These are phyloP conservation scores for Circinella minor DNA, from an alignment of 371 early-diverging fungal genomes.

Conservation along the genomic window DNA sequence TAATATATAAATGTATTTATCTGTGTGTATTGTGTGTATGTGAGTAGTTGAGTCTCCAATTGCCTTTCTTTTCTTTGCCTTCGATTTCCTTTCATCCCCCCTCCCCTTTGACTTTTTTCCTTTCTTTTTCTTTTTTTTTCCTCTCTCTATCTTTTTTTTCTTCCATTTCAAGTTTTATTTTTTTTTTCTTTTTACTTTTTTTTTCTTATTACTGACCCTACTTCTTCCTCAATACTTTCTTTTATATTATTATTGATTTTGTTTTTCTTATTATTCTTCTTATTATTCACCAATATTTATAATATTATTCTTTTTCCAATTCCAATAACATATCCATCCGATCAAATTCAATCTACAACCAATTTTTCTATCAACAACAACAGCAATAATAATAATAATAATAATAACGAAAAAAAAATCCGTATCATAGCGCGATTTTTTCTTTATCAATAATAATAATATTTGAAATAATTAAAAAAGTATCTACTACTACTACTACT, in stretches of 20 bases:
- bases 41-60: slow-evolving; percentile 27
- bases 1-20: too few species aligned
- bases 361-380: too few species aligned
- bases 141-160: background rate
- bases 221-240: background rate
- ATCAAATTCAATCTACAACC: too few species aligned
- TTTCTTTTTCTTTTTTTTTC: slow-evolving; percentile 17
- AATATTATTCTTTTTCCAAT: too few species aligned
- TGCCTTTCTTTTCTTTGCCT: slow-evolving; percentile 11
- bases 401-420: too few species aligned
- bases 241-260: slow-evolving; percentile 3
- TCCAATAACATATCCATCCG: too few species aligned
- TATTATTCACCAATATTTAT: too few species aligned
- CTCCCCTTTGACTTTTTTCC: slow-evolving; percentile 8
- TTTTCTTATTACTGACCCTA: slow-evolving; percentile 8
- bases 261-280: background rate
- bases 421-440: too few species aligned
- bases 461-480: too few species aligned
- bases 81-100: slow-evolving; percentile 11
- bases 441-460: too few species aligned
- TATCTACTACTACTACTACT: background rate
- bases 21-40: too few species aligned
- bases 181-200: background rate
- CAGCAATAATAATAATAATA: too few species aligned
- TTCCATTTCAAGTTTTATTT: background rate